Base-by-base conservation (phyloP, 805 yeast genomes). In the Pichia rugopelliculosa region DNA sequence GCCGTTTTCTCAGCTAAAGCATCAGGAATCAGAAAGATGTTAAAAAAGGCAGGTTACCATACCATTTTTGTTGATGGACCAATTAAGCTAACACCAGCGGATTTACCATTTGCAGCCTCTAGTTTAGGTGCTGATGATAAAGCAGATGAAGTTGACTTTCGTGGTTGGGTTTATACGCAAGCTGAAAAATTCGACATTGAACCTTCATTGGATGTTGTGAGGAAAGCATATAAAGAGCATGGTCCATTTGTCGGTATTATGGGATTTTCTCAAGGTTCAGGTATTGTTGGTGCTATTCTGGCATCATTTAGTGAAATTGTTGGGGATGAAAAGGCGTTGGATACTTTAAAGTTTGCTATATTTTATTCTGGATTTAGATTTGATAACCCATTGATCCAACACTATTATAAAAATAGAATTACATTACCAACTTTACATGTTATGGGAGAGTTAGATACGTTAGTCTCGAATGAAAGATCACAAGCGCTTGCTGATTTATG, bases 181-280 rank as follows among this genome's bases (percentile, higher is more conserved):
- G 46, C 52, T 13, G 67, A 59, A 17, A 64, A 60, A 34, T 65
- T 62, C 39, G 64, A 65, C 41, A 53, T 67, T 26, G 57, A 63
- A 44, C 66, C 66, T 8, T 61, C 84, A 7, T 70, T 81, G 3
- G 71, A 71, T 17, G 77, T 82, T 10, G 63, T 84, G n/a, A 66
- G 58, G 62, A 17, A 58, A 68, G 42, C 77, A 73, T 39, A 70
- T 69, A 69, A 74, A 24, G 72, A 74, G 44, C 78, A 86, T 40
- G 88, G 87, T 1, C 97, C 97, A 1, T 86, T 87, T 55, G 84
- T 83, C 21, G 99, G 98, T 6, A 68, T 91, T 20, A 67, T 93
- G 39, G 98, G 97, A 1, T 91, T 91, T 62, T 84, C 95, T 11
- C 98, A 93, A 64, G 99, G 99, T 52, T 95, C 97, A 7, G 95